Base-by-base conservation (phyloP, 306 rosid genomes). In the Biancaea sappan region DNA sequence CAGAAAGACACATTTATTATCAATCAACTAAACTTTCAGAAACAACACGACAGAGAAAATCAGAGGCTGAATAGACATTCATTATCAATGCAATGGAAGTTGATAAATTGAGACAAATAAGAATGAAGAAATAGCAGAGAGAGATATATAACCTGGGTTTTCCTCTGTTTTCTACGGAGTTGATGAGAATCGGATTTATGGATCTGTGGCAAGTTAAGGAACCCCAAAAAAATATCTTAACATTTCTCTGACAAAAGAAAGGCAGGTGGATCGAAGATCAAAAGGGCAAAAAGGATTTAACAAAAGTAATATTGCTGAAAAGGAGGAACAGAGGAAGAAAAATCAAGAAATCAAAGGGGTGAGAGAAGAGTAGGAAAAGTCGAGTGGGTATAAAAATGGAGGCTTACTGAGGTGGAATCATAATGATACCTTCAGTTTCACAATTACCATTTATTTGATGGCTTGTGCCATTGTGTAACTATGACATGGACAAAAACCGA, bases 391-490 rank as follows among this genome's bases (percentile, higher is more conserved):
- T 54, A 5, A 46, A 14, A 38, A 41, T 1, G 50, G 24, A 37
- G 19, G 58, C 40, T 24, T 54, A 28, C 14, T 32, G 74, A 44
- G 74, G 66, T 76, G 70, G 56, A 77, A 71, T 72, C 76, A 29
- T 41, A 0, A 12, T 7, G 6, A 58, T 16, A 22, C 8, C 31
- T 59, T 59, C 19, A n/a, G 9, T 14, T 34, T 12, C 24, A 29
- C 40, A 2, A n/a, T n/a, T 12, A 2, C 21, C 31, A 43, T 18
- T 29, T 26, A 18, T 37, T 28, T 18, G 54, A 40, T 40, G 6
- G 29, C 62, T 65, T 51, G 18, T 16, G 37, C 6, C 13, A 46
- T 32, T 14, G 4, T 35, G n/a, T 16, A 31, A 41, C 26, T n/a
- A 5, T 35, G 48, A 22, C 14, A 35, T 35, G 9, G 64, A 5